These are phyloP conservation scores for Carnegiea gigantea DNA, from an alignment of 179 eudicot species.

Conservation along the genomic window DNA sequence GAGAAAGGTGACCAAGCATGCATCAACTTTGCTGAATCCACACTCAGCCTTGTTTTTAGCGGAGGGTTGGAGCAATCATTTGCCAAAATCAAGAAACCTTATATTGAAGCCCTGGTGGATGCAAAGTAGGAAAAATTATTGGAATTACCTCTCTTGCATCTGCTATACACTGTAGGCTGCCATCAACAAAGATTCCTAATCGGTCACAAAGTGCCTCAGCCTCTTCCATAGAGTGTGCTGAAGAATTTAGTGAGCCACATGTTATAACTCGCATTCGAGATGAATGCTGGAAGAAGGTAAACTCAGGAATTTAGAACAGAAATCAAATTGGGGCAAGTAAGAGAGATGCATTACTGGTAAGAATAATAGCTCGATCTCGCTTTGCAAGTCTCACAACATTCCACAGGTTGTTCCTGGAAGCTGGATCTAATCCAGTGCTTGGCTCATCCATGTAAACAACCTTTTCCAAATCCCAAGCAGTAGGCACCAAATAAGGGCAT, in stretches of 20 bases:
- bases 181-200: conserved; percentile 24
- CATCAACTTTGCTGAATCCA: not conserved
- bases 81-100: not conserved
- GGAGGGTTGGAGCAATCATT: too few relatives aligned
- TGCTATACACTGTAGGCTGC: conserved; percentile 22
- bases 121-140: not conserved
- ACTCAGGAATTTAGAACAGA: not conserved
- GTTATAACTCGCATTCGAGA: not conserved
- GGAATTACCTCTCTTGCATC: conserved; percentile 25
- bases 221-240: conserved; percentile 28
- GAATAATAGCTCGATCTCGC: conserved; percentile 62
- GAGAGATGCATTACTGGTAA: conserved; percentile 49
- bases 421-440: conserved; percentile 83
- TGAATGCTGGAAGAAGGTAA: not conserved
- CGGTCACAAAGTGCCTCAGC: conserved; percentile 30
- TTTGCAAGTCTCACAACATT: conserved; percentile 65
- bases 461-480: conserved; percentile 25
- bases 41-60: not conserved
- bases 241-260: not conserved
- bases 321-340: not conserved
- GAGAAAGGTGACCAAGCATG: not conserved
- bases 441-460: conserved; percentile 91
- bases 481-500: not conserved
- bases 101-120: not conserved
- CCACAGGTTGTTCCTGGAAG: conserved; percentile 72